phyloP scores from a whole-genome alignment of 441 rosid species.

The Corymbia citriodora region DNA sequence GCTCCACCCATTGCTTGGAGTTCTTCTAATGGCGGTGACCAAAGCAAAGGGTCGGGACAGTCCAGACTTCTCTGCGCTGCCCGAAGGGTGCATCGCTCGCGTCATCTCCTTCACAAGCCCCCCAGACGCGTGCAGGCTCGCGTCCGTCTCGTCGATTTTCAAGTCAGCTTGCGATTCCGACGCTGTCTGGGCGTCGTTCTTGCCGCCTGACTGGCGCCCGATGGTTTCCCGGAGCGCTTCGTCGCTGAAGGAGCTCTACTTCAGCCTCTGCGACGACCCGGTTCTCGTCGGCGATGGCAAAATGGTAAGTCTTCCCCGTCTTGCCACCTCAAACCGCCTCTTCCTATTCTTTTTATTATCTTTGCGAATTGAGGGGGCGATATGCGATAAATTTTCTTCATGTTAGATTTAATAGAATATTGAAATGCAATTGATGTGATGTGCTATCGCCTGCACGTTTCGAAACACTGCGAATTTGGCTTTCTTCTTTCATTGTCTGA shows the following conservation, averaged over 20 bases:
- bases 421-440: background rate
- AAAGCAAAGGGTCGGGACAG: background rate
- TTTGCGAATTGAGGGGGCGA: background rate
- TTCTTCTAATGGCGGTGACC: background rate
- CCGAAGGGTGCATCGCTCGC: background rate
- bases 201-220: background rate
- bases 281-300: background rate
- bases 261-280: background rate
- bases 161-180: slow-evolving; percentile 5
- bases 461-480: too few species aligned
- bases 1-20: background rate
- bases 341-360: background rate
- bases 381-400: background rate
- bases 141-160: background rate
- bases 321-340: background rate
- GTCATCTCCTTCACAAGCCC: background rate
- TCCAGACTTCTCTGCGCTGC: background rate
- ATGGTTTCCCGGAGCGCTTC: background rate
- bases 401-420: background rate
- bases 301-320: background rate
- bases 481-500: background rate
- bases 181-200: background rate
- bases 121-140: slow-evolving; percentile 3
- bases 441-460: background rate
- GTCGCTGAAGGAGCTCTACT: slow-evolving; percentile 1